Evolutionary conservation across 2,329 filamentous ascomycete genomes (phyloP), one percentile per base, ranked within the genome.

Genomic region (Trichoderma pleuroti): DNA sequence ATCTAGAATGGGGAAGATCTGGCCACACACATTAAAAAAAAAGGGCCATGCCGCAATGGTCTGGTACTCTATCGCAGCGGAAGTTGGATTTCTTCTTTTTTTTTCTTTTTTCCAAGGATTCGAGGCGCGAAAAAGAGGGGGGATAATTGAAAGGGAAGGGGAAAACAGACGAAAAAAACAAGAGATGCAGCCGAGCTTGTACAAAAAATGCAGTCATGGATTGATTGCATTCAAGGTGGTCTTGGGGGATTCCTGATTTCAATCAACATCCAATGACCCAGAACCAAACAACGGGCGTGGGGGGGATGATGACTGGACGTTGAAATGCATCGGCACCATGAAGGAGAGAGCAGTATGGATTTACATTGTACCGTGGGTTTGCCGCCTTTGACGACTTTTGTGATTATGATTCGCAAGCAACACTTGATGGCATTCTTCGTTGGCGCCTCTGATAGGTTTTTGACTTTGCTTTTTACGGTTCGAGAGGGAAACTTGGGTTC

Each of bases 381-480:
- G 61, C 61, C 46, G 24, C 49, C 34, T 66, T 5, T 57, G 49
- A 56, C 56, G 46, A 66, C 18, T 28, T 42, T 66, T 66, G 32
- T 66, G 32, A 52, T 57, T 36, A 57, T 42, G 63, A 57, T 66
- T 39, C 30, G 63, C 46, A 52, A 66, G 39, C 49, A 34, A 28
- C 11, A 12, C 28, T 42, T 64, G 62, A 56, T 54, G 62, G 32
- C 28, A 54, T 52, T 65, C 46, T 65, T 65, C 32, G 63, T 66
- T 56, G 63, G 63, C 63, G 63, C 49, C 63, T 52, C 21, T 66
- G 49, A 57, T 65, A 46, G 46, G 14, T 65, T 65, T 42, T 42
- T 52, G 59, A 36, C 36, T 32, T 26, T 61, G 57, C 30, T 21
- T 34, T 54, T 42, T 18, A 34, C 21, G 49, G 63, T 11, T 28